A percentile compares a stretch with the other conserved stretches of the same genome.
Evolutionary conservation across 2,329 filamentous ascomycete species (phyloP).

Genomic region (Pestalotiopsis sp.): DNA sequence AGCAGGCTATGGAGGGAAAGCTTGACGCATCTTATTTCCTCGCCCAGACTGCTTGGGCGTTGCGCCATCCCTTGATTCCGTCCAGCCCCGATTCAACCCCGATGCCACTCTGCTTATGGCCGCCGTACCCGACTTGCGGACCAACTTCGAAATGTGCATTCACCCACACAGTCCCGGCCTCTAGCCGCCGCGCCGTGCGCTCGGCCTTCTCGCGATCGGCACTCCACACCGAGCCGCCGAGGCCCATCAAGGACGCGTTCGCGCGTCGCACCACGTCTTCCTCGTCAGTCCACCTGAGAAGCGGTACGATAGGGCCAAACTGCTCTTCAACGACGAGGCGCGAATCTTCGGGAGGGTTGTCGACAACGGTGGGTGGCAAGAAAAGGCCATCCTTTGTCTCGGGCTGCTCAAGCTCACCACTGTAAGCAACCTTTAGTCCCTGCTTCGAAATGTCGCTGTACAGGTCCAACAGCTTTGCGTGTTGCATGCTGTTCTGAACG

Average conservation of each 20-base stretch:
- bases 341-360: slow-evolving; percentile 25
- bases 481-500: slow-evolving; percentile 24
- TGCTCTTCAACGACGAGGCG: slow-evolving; percentile 24
- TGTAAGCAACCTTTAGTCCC: slow-evolving; percentile 19
- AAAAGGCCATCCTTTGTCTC: slow-evolving; percentile 18
- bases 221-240: slow-evolving; percentile 55
- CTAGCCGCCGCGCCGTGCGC: slow-evolving; percentile 45
- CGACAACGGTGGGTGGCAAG: slow-evolving; percentile 22
- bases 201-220: slow-evolving; percentile 48
- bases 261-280: slow-evolving; percentile 46
- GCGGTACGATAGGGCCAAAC: slow-evolving; percentile 41
- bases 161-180: slow-evolving; percentile 56
- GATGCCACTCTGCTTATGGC: slow-evolving; percentile 54
- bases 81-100: slow-evolving; percentile 49
- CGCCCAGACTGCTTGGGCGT: slow-evolving; percentile 23
- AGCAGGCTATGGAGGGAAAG: too few species aligned
- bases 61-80: slow-evolving; percentile 37
- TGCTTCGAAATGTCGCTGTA: slow-evolving; percentile 24
- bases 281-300: slow-evolving; percentile 43
- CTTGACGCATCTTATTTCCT: neutral
- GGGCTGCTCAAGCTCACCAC: neutral
- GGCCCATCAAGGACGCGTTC: slow-evolving; percentile 51
- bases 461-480: slow-evolving; percentile 25
- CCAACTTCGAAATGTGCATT: slow-evolving; percentile 47
- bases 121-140: slow-evolving; percentile 46